Conservation (phyloP, 2,329 filamentous ascomycete species). For the Cylindrodendrum hubeiense region DNA sequence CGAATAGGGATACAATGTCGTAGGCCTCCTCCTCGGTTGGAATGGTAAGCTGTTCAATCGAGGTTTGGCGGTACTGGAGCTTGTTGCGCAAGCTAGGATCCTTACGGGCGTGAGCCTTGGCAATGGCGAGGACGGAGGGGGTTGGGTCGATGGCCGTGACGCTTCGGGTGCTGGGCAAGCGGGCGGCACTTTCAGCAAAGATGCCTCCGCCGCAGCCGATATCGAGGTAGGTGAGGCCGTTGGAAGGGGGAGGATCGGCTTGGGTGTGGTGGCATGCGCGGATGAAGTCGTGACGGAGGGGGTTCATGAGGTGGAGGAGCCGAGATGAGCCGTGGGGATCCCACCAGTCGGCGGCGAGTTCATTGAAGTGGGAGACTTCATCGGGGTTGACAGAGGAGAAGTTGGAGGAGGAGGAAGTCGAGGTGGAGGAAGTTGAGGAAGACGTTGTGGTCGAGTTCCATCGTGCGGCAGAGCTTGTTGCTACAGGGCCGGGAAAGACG, state of each 20-base stretch:
- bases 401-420: slow-evolving; percentile 36
- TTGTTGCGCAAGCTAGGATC: slow-evolving; percentile 76
- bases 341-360: slow-evolving; percentile 96
- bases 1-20: slow-evolving; percentile 90
- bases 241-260: slow-evolving; percentile 52
- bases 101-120: slow-evolving; percentile 78
- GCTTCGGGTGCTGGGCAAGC: slow-evolving; percentile 70
- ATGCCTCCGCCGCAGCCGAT: slow-evolving; percentile 97
- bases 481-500: slow-evolving; percentile 8
- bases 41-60: slow-evolving; percentile 76
- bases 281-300: slow-evolving; percentile 94
- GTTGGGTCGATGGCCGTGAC: slow-evolving; percentile 86
- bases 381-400: slow-evolving; percentile 84
- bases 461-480: slow-evolving; percentile 20
- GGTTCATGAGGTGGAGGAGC: slow-evolving; percentile 97
- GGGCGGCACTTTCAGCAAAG: slow-evolving; percentile 88
- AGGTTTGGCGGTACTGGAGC: slow-evolving; percentile 80
- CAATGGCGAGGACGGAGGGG: slow-evolving; percentile 79
- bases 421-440: slow-evolving; percentile 17
- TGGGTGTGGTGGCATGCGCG: slow-evolving; percentile 73
- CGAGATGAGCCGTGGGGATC: slow-evolving; percentile 93
- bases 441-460: slow-evolving; percentile 38
- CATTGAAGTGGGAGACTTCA: slow-evolving; percentile 95
- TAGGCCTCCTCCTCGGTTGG: slow-evolving; percentile 63
- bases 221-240: slow-evolving; percentile 79